Base-by-base conservation (phyloP, 805 yeast species). In the Candida nitratophila region DNA sequence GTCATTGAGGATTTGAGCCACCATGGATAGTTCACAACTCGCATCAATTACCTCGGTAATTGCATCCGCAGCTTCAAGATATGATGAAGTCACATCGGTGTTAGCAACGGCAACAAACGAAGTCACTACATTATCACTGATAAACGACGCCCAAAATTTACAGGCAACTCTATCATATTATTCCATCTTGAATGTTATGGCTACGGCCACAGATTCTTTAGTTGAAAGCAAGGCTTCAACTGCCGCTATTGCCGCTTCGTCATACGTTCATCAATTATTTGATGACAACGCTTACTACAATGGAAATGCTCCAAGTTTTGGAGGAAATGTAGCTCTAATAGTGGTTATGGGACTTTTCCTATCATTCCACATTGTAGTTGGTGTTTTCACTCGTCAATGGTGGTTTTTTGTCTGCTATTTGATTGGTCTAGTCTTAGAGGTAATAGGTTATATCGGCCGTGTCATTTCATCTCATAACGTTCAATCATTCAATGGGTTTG, bases 371-470 rank as follows among this genome's bases (percentile, higher is more conserved):
- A 46, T 70, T 2, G 52, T 49, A 2, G 53, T 73, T 3, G 78
- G 77, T 2, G 17, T 71, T 0, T 68, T 61, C 52, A 73, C 66
- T 48, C 69, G 65, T 36, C 85, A 83, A 50, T 72, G 75, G 71
- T 86, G 90, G 84, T 77, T 85, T 56, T 75, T 80, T 6, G 53
- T 66, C 1, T 71, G 85, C 15, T 74, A 83, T 61, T 56, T 72
- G 37, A 61, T 71, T 47, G 87, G 88, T 1, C 58, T 73, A 16
- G 70, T 70, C 0, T 61, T 84, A 24, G 95, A 86, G 61, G 64
- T 80, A 39, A 64, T 76, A 0, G 95, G 96, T 1, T 88, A 83
- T 56, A 59, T 74, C 9, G 87, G 81, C 3, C 65, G 96, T 43
- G 56, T 72, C 1, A 50, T 74, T 44, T 69, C 81, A 2, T 69